These are phyloP conservation scores for Penicillium sp. DNA, from an alignment of 2,329 filamentous ascomycete species.

Conservation along the genomic window DNA sequence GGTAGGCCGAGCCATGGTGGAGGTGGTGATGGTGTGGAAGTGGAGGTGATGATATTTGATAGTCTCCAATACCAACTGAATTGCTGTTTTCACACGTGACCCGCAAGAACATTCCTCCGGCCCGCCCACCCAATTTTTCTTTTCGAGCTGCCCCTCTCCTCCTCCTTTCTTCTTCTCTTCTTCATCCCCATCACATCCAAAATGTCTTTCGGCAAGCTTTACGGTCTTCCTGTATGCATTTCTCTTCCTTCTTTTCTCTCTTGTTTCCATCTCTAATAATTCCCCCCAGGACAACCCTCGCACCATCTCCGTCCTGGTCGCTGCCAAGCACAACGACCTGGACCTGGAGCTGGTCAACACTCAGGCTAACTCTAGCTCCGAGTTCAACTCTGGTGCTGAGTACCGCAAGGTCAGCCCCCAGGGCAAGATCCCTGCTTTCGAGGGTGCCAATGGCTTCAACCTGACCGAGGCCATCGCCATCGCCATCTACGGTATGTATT, in stretches of 20 bases:
- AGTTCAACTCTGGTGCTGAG: conserved; percentile 69
- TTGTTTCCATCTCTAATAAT: conserved; percentile 15
- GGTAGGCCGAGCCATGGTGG: conserved; percentile 43
- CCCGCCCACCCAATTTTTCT: conserved; percentile 29
- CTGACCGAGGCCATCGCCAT: conserved; percentile 92
- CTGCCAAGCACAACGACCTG: conserved; percentile 96
- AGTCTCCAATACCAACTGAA: background rate
- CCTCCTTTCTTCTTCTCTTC: conserved; percentile 14
- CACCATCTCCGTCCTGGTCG: conserved; percentile 83
- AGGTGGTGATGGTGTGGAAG: conserved; percentile 1
- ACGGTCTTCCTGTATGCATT: conserved; percentile 76
- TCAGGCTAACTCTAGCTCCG: conserved; percentile 53
- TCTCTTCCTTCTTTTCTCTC: conserved; percentile 1
- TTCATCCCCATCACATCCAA: conserved; percentile 48
- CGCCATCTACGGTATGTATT: conserved; percentile 90
- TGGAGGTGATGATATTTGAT: conserved; percentile 5
- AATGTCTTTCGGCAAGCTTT: conserved; percentile 98
- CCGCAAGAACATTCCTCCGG: conserved; percentile 24
- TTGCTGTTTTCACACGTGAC: conserved; percentile 31
- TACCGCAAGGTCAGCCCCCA: conserved; percentile 86
- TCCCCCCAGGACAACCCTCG: conserved; percentile 77
- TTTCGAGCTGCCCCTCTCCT: conserved; percentile 20
- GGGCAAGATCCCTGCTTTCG: conserved; percentile 90
- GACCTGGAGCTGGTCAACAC: conserved; percentile 84
- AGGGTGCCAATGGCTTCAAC: conserved; percentile 87